phyloP scores from a whole-genome alignment of 768 basidiomycete genomes.

The Amanita brunnescens region DNA sequence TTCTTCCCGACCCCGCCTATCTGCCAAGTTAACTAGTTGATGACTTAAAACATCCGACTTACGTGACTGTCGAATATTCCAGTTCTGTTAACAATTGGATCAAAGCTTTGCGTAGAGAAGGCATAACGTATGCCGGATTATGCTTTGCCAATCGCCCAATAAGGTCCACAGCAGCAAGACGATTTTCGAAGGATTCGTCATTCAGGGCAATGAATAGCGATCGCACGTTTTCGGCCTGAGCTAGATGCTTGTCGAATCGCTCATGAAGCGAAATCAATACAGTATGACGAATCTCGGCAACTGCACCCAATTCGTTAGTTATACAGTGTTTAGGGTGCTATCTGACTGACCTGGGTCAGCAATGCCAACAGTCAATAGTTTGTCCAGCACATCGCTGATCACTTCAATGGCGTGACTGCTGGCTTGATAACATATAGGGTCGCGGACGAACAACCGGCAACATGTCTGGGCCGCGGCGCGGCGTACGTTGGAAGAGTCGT shows the following conservation, averaged over 20 bases:
- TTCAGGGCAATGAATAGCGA: constrained; percentile 96
- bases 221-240: constrained; percentile 97
- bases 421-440: constrained; percentile 93
- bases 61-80: constrained; percentile 88
- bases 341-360: constrained; percentile 77
- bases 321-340: not conserved
- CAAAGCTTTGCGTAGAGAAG: constrained; percentile 87
- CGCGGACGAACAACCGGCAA: constrained; percentile 84
- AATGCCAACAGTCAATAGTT: constrained; percentile 88
- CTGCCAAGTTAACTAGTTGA: constrained; percentile 7
- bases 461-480: constrained; percentile 88
- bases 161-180: constrained; percentile 80
- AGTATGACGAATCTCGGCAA: constrained; percentile 73
- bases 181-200: constrained; percentile 92
- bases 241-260: constrained; percentile 92
- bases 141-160: constrained; percentile 92
- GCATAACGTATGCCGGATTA: constrained; percentile 99
- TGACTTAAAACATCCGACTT: constrained; percentile 5
- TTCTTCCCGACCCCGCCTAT: constrained; percentile 81
- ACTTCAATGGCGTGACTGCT: constrained; percentile 95
- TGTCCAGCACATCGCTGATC: constrained; percentile 96
- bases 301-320: constrained; percentile 26
- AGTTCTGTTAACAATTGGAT: constrained; percentile 95
- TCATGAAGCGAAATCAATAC: constrained; percentile 85
- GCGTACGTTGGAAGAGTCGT: constrained; percentile 82